Conservation (phyloP, 2,329 filamentous ascomycete species). For the Cercospora brassicicola region DNA sequence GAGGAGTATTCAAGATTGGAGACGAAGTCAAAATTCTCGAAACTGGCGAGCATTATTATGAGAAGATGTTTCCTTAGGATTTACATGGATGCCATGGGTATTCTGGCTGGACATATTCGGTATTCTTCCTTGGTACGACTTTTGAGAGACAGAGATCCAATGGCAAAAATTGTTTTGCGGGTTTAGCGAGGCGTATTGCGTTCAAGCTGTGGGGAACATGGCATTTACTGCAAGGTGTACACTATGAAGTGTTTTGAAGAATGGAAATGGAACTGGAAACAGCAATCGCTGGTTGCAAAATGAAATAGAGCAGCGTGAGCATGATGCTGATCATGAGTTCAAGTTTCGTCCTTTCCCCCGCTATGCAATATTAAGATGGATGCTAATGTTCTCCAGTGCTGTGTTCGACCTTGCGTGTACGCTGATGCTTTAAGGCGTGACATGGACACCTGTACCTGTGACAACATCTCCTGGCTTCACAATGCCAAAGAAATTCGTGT, state of each 20-base stretch:
- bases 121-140: neutral
- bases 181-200: neutral
- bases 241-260: neutral
- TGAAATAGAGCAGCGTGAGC: neutral
- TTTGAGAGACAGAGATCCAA: neutral
- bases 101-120: neutral
- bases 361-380: neutral
- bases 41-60: slow-evolving; percentile 35
- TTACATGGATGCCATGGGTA: neutral
- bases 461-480: neutral
- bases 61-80: slow-evolving; percentile 34
- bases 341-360: neutral
- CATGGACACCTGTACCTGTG: too few relatives aligned
- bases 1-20: slow-evolving; percentile 34
- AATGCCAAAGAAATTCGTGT: neutral
- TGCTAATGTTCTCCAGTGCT: neutral
- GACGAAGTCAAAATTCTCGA: slow-evolving; percentile 37
- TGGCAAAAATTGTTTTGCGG: neutral
- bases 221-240: neutral
- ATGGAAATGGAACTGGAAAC: neutral
- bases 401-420: neutral
- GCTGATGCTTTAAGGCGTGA: neutral
- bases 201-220: neutral
- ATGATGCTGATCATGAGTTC: neutral
- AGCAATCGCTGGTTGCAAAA: neutral